Evolutionary conservation across 192 early-diverging fungal genomes (phyloP).

Genomic region (Radiomyces spectabilis): DNA sequence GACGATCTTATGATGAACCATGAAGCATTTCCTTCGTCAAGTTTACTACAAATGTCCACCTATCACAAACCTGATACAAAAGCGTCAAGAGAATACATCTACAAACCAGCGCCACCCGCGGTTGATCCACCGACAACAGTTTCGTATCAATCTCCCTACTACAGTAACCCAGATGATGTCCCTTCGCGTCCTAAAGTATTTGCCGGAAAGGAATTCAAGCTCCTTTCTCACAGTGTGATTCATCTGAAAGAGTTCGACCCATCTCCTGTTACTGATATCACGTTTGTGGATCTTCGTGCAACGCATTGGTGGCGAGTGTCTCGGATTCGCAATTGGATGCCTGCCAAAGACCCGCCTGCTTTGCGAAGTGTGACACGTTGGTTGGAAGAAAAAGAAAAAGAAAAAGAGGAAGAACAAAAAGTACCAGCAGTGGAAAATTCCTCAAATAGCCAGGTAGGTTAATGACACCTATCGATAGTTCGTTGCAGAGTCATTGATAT

Average conservation of each 20-base stretch:
- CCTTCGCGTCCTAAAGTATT: conserved; percentile 41
- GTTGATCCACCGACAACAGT: conserved; percentile 10
- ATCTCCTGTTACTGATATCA: not conserved
- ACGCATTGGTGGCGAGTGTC: too few relatives aligned
- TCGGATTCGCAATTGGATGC: too few relatives aligned
- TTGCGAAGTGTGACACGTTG: too few relatives aligned
- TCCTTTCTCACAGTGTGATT: conserved; percentile 11
- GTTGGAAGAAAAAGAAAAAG: too few relatives aligned
- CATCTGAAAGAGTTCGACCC: conserved; percentile 10
- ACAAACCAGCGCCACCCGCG: conserved; percentile 7
- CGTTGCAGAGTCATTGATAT: not conserved
- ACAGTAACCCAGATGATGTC: conserved; percentile 48
- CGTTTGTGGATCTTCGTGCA: not conserved
- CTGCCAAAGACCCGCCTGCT: too few relatives aligned
- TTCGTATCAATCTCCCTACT: conserved; percentile 56
- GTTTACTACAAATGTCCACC: too few relatives aligned
- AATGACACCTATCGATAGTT: too few relatives aligned
- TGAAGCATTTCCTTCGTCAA: too few relatives aligned
- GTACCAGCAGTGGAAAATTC: too few relatives aligned
- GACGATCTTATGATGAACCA: too few relatives aligned
- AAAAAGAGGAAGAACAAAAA: too few relatives aligned
- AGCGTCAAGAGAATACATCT: conserved; percentile 1
- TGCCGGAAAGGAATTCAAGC: conserved; percentile 51
- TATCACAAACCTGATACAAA: too few relatives aligned
- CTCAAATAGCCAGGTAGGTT: not conserved